A percentile compares a stretch with the other conserved stretches of the same genome.
Evolutionary conservation across 352 stramenopile genomes (phyloP).

Genomic region (Phytophthora fragariae): DNA sequence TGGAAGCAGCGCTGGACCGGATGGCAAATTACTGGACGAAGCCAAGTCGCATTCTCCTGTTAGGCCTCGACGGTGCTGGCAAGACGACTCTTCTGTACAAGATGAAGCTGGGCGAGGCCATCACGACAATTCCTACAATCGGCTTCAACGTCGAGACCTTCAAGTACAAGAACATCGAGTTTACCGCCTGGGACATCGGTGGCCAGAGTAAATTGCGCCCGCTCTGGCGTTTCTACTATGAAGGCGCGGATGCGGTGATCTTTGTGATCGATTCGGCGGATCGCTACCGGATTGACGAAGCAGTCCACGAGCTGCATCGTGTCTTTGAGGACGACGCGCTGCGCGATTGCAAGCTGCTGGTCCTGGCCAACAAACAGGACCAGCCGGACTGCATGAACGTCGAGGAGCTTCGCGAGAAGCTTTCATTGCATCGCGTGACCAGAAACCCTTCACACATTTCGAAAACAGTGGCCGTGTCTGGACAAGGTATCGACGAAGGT

Average conservation of each 20-base stretch:
- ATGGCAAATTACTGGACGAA: slow-evolving; percentile 49
- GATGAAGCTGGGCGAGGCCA: slow-evolving; percentile 69
- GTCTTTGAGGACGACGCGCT: slow-evolving; percentile 57
- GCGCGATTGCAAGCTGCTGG: slow-evolving; percentile 42
- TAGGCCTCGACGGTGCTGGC: slow-evolving; percentile 93
- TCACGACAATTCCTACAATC: slow-evolving; percentile 80
- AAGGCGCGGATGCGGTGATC: slow-evolving; percentile 74
- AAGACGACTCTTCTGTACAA: slow-evolving; percentile 97
- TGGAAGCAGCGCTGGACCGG: slow-evolving; percentile 38
- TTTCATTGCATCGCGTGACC: slow-evolving; percentile 45
- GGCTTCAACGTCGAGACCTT: slow-evolving; percentile 86
- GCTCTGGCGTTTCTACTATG: slow-evolving; percentile 83
- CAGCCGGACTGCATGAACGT: slow-evolving; percentile 36
- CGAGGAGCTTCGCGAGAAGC: slow-evolving; percentile 37
- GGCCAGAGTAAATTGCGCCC: slow-evolving; percentile 73
- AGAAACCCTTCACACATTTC: slow-evolving; percentile 44
- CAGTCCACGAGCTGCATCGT: slow-evolving; percentile 43
- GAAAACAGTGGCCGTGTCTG: slow-evolving; percentile 38
- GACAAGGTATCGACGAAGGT: slow-evolving; percentile 53
- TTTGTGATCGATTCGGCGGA: slow-evolving; percentile 85
- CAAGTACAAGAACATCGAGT: slow-evolving; percentile 70
- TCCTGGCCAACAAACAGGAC: slow-evolving; percentile 61
- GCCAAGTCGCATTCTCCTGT: slow-evolving; percentile 77
- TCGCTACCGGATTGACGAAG: slow-evolving; percentile 55
- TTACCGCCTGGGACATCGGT: slow-evolving; percentile 87